Base-by-base conservation (phyloP, 225 moss, liverwort and hornwort species). In the Physcomitrium patens region DNA sequence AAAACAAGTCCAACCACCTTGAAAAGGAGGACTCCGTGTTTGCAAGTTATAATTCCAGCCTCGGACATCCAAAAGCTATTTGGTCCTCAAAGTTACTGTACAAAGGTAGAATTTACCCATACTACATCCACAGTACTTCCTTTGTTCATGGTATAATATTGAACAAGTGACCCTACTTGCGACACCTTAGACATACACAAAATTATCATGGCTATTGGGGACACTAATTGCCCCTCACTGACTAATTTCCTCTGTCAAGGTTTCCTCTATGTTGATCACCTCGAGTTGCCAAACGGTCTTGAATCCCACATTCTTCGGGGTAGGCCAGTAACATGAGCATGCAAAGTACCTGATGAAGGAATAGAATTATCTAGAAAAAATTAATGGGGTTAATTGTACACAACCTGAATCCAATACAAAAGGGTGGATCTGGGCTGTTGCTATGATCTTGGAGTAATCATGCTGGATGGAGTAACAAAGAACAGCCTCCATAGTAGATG, bases 71-170 rank as follows among this genome's bases (percentile, higher is more conserved):
- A 78, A 63, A 74, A 78, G 63, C 77, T 81, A 71, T 67, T 67
- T 69, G 79, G 67, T 63, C 67, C 76, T 81, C 79, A 11, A 65
- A 70, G 81, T 70, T 87, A 82, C 62, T 87, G 68, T 77, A 87
- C 87, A 87, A 76, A 68, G 77, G 77, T 77, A 77, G 19, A 10
- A 49, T 66, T 50, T 45, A 78, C 86, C 83, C 81, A 81, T 57
- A 73, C 73, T 81, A 69, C 72, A 80, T 48, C 79, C 62, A 63
- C 49, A 72, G 69, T 70, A 73, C 28, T 73, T 70, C 69, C 70
- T 70, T 62, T 70, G 27, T 72, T 73, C 78, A 82, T 75, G 69
- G 68, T 72, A 75, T 69, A 43, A 53, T 73, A 69, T 76, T 65
- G 67, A 70, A 68, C 71, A 79, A 57, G 77, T 63, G 68, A 69